Evolutionary conservation across 352 stramenopile genomes (phyloP).

Genomic region (Globisporangium mamillatum): DNA sequence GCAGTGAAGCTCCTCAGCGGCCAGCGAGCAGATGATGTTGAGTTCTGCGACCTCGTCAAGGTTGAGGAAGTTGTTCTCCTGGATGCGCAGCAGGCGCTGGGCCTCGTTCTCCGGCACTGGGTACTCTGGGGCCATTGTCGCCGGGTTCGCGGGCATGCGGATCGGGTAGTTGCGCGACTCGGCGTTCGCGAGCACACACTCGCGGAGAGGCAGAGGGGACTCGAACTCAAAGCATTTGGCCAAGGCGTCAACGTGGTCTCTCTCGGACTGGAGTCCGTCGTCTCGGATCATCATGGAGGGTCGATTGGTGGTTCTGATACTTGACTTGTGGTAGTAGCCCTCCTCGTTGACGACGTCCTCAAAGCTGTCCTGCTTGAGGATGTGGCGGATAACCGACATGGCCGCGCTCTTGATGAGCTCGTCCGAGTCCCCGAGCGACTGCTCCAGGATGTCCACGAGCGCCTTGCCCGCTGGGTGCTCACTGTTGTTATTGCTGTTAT

Average conservation of each 20-base stretch:
- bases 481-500: neutral
- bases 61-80: neutral
- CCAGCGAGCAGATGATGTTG: conserved; percentile 1
- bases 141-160: neutral
- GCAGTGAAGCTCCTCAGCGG: neutral
- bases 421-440: conserved; percentile 21
- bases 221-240: neutral
- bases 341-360: neutral
- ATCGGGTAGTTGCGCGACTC: neutral
- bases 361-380: conserved; percentile 16
- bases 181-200: conserved; percentile 22
- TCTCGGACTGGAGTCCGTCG: neutral
- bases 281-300: neutral
- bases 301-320: neutral
- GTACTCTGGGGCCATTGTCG: neutral
- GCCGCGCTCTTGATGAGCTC: conserved; percentile 28
- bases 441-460: conserved; percentile 15
- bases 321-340: neutral
- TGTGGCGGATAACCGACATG: conserved; percentile 38
- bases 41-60: neutral
- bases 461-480: neutral
- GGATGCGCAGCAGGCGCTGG: neutral
- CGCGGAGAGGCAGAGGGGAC: conserved; percentile 13
- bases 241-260: neutral
- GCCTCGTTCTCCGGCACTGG: neutral